Conservation (phyloP, 176 grass and related monocot species). For the Lolium perenne region DNA sequence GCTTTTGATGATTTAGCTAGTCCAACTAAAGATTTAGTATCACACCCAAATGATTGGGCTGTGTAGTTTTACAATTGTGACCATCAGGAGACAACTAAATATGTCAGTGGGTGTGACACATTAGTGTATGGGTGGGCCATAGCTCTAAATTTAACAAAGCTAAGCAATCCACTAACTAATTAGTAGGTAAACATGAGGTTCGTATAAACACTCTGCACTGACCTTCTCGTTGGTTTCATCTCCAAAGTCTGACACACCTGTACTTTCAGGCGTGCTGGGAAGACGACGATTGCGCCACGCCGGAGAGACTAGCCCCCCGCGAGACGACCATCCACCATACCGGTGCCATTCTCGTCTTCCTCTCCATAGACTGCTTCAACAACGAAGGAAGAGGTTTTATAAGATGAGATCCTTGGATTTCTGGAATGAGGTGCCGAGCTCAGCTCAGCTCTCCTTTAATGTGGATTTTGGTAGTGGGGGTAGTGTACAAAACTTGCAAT, state of each 20-base stretch:
- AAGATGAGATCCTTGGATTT: constrained; percentile 10
- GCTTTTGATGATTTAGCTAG: constrained; percentile 12
- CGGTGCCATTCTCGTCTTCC: background rate
- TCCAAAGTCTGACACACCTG: constrained; percentile 14
- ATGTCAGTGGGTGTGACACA: constrained; percentile 20
- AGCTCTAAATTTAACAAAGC: background rate
- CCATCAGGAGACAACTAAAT: background rate
- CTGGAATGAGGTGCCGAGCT: background rate
- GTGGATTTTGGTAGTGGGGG: constrained; percentile 52
- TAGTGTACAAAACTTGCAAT: constrained; percentile 48
- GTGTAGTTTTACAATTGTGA: background rate
- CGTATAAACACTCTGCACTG: background rate
- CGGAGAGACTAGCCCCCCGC: constrained; percentile 36
- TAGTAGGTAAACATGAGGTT: background rate
- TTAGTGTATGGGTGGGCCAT: background rate
- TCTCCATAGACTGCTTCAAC: background rate
- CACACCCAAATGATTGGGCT: constrained; percentile 30
- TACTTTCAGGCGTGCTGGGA: constrained; percentile 53
- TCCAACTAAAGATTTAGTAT: background rate
- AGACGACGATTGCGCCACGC: constrained; percentile 35
- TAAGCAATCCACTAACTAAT: background rate
- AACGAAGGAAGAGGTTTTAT: background rate
- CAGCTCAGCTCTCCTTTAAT: background rate
- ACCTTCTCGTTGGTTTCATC: background rate
- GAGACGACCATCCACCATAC: background rate